Percentiles rank a stretch among this genome's conserved stretches.
These are phyloP conservation scores for Tylopilus balloui DNA, from an alignment of 768 basidiomycete genomes.

Conservation along the genomic window DNA sequence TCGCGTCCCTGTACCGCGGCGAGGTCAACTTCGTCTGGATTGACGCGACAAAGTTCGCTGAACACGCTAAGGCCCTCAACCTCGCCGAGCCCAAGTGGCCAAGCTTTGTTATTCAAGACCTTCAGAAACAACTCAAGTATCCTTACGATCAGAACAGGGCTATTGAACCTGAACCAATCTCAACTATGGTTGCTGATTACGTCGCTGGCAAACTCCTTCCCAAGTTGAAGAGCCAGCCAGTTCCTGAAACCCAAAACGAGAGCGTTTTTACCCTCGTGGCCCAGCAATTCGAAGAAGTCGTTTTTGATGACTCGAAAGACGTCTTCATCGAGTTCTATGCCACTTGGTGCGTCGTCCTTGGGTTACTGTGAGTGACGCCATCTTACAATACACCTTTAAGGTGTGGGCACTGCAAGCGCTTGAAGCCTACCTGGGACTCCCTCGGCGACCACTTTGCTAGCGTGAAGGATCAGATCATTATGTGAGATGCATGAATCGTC, in stretches of 20 bases:
- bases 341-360: slow-evolving; percentile 64
- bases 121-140: slow-evolving; percentile 82
- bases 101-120: slow-evolving; percentile 86
- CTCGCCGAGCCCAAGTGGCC: slow-evolving; percentile 86
- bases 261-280: slow-evolving; percentile 80
- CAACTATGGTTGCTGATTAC: slow-evolving; percentile 59
- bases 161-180: slow-evolving; percentile 52
- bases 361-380: neutral
- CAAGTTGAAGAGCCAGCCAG: slow-evolving; percentile 83
- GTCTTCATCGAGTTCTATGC: slow-evolving; percentile 98
- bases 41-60: slow-evolving; percentile 90
- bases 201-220: slow-evolving; percentile 72
- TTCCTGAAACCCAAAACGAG: slow-evolving; percentile 81
- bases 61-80: slow-evolving; percentile 94
- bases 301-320: slow-evolving; percentile 85
- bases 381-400: slow-evolving; percentile 32
- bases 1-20: slow-evolving; percentile 78
- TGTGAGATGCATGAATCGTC: slow-evolving; percentile 46
- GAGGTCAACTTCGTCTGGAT: slow-evolving; percentile 98
- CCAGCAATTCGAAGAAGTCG: slow-evolving; percentile 83
- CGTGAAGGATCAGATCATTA: slow-evolving; percentile 69
- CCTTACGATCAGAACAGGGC: slow-evolving; percentile 71
- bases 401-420: slow-evolving; percentile 96
- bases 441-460: slow-evolving; percentile 80
- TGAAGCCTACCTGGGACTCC: slow-evolving; percentile 90